phyloP scores from a whole-genome alignment of 495 filamentous ascomycete species.

The Hypoxylon crocopeplum region DNA sequence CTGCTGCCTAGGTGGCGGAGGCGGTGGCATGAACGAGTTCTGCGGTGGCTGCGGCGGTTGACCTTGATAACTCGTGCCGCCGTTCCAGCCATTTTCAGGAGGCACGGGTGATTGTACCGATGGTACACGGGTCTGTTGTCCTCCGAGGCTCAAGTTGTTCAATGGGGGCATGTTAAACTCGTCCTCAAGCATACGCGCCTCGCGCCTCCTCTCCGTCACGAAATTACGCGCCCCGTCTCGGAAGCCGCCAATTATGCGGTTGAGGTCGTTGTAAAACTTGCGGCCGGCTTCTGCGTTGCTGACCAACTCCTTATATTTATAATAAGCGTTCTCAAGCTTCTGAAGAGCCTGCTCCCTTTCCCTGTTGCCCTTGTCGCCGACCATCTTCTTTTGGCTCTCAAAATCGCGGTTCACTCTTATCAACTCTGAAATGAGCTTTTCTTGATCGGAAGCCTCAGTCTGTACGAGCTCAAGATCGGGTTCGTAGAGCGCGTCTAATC shows the following conservation, averaged over 20 bases:
- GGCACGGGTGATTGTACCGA: slow-evolving; percentile 1
- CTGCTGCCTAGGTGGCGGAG: slow-evolving; percentile 42
- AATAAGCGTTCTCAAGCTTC: slow-evolving; percentile 87
- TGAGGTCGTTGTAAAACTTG: slow-evolving; percentile 97
- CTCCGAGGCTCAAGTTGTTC: slow-evolving; percentile 48
- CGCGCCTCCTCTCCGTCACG: slow-evolving; percentile 77
- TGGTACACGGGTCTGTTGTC: slow-evolving; percentile 21
- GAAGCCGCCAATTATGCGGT: slow-evolving; percentile 75
- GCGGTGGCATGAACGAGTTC: slow-evolving; percentile 19
- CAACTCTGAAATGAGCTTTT: slow-evolving; percentile 70
- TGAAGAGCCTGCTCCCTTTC: slow-evolving; percentile 89
- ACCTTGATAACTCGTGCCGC: slow-evolving; percentile 7
- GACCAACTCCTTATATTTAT: slow-evolving; percentile 94
- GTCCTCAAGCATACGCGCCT: slow-evolving; percentile 78
- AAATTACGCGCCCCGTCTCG: slow-evolving; percentile 80
- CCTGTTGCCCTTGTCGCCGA: slow-evolving; percentile 73
- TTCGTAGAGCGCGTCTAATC: slow-evolving; percentile 77
- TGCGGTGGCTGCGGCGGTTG: slow-evolving; percentile 23
- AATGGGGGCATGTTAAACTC: slow-evolving; percentile 61
- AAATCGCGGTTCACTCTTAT: slow-evolving; percentile 81
- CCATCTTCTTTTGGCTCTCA: slow-evolving; percentile 64
- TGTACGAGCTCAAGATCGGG: slow-evolving; percentile 71
- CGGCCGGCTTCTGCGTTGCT: slow-evolving; percentile 86
- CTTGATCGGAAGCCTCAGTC: slow-evolving; percentile 78
- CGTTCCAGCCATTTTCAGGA: slow-evolving; percentile 6